phyloP scores from a whole-genome alignment of 345 rosid genomes.

The Raphanus raphanistrum region DNA sequence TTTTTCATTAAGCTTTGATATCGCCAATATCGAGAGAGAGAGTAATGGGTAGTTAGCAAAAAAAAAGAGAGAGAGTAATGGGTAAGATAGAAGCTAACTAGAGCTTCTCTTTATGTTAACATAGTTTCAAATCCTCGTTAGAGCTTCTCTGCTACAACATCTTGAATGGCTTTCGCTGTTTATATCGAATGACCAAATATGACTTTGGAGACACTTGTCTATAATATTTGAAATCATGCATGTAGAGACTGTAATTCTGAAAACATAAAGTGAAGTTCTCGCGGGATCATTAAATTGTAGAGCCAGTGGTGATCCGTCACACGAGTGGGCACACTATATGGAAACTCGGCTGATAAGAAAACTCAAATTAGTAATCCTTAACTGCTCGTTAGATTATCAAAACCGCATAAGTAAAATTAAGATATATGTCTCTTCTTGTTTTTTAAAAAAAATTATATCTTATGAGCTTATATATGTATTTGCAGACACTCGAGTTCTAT shows the following conservation, averaged over 20 bases:
- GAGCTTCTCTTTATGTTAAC: neutral
- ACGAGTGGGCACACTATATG: conserved; percentile 51
- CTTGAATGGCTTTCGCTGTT: neutral
- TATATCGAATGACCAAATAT: neutral
- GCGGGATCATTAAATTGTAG: conserved; percentile 42
- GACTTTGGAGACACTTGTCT: neutral
- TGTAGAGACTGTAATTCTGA: conserved; percentile 13
- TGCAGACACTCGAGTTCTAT: neutral
- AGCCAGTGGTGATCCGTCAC: conserved; percentile 60
- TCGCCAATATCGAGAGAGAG: neutral
- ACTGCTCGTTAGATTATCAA: neutral
- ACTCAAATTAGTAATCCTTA: neutral
- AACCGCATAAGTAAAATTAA: neutral
- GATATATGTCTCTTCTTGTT: neutral
- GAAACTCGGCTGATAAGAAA: conserved; percentile 44
- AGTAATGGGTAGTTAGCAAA: too few species aligned
- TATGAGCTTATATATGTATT: neutral
- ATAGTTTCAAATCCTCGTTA: neutral
- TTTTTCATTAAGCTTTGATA: neutral
- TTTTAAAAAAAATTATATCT: too few species aligned
- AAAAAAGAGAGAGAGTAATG: neutral
- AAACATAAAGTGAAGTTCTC: conserved; percentile 40
- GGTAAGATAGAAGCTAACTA: neutral
- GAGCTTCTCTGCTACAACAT: neutral
- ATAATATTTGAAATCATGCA: neutral